phyloP scores from a whole-genome alignment of 2,329 filamentous ascomycete genomes.

The Fusarium globosum region DNA sequence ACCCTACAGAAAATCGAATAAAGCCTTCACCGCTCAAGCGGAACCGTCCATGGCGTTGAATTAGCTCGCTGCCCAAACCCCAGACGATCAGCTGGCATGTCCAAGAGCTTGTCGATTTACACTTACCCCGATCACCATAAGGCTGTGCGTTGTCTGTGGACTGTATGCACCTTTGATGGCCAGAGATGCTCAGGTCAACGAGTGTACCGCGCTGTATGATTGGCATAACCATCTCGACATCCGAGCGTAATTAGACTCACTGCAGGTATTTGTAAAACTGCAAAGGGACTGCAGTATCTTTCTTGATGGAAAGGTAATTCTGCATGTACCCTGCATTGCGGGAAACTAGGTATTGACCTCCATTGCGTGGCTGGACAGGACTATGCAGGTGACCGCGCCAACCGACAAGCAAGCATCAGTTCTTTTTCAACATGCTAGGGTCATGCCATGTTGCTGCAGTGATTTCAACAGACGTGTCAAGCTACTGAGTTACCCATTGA shows the following conservation, averaged over 20 bases:
- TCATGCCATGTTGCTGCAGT: conserved; percentile 43
- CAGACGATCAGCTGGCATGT: conserved; percentile 41
- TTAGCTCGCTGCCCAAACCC: conserved; percentile 41
- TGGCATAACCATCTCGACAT: conserved; percentile 2
- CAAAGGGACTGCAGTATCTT: conserved; percentile 3
- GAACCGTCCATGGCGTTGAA: conserved; percentile 27
- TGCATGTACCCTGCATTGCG: conserved; percentile 29
- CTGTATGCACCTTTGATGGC: conserved; percentile 10
- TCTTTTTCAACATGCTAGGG: conserved; percentile 8
- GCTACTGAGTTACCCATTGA: conserved; percentile 10
- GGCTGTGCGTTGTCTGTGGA: conserved; percentile 19
- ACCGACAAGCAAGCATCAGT: conserved; percentile 19
- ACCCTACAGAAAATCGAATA: conserved; percentile 37
- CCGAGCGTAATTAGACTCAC: conserved; percentile 8
- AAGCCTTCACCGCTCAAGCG: conserved; percentile 42
- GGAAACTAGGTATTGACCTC: conserved; percentile 27
- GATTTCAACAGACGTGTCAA: conserved; percentile 24
- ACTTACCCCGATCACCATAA: conserved; percentile 13
- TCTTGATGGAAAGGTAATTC: conserved; percentile 17
- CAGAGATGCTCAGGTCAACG: conserved; percentile 27
- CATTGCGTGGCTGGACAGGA: conserved; percentile 18
- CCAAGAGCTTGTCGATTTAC: conserved; percentile 25
- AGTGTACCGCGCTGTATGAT: conserved; percentile 18
- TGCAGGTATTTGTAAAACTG: conserved; percentile 10
- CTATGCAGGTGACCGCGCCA: conserved; percentile 33